Conservation (phyloP, 306 rosid genomes). For the Lathyrus sativus region DNA sequence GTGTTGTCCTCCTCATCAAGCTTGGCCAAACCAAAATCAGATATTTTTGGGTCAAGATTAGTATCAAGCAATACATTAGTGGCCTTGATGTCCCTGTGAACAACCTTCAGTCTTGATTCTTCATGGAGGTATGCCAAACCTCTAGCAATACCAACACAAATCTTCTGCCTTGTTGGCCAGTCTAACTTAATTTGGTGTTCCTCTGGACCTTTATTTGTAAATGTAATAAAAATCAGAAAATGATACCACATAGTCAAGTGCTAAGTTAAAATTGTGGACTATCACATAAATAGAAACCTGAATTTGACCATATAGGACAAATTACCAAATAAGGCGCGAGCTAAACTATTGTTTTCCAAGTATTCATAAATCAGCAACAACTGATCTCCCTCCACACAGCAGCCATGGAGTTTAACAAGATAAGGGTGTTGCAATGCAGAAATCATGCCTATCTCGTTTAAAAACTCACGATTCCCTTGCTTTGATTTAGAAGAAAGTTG, state of each 20-base stretch:
- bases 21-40: conserved; percentile 63
- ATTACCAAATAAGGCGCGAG: conserved; percentile 51
- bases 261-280: neutral
- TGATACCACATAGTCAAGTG: neutral
- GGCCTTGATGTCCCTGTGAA: conserved; percentile 69
- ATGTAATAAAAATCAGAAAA: neutral
- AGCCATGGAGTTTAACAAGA: conserved; percentile 46
- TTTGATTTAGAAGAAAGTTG: conserved; percentile 70
- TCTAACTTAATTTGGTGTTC: conserved; percentile 27
- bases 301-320: neutral
- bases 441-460: conserved; percentile 72
- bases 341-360: conserved; percentile 61
- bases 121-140: conserved; percentile 66
- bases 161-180: conserved; percentile 60
- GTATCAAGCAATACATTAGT: conserved; percentile 42
- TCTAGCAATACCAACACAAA: conserved; percentile 59
- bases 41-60: conserved; percentile 53
- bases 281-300: neutral
- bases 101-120: conserved; percentile 63
- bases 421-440: conserved; percentile 57
- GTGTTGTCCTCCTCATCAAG: conserved; percentile 49
- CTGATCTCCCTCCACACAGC: conserved; percentile 50
- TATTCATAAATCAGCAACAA: conserved; percentile 52
- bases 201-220: conserved; percentile 24
- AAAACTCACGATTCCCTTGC: conserved; percentile 75